Base-by-base conservation (phyloP, 208 protist genomes). In the Wallacemonas sp. region DNA sequence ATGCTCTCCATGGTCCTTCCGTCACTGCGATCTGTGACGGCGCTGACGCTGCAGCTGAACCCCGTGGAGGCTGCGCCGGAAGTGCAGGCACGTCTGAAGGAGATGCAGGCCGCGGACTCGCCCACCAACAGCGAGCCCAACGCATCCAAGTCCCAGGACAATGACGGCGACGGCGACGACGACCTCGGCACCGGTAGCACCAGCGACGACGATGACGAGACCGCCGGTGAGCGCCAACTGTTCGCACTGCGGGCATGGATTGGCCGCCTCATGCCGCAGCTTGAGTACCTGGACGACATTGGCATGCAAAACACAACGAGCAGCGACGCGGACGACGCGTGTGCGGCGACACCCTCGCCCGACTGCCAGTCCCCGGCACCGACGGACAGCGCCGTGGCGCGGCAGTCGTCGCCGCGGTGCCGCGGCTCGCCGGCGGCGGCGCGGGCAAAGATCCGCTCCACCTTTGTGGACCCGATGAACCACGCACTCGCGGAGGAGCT, bases 1-100 rank as follows among this genome's bases (percentile, higher is more conserved):
- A 48, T 61, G 29, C 65, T 89, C 26, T 41, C 65, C 28, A 48
- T 70, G 11, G 80, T 80, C 14, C 54, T 93, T 25, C 42, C 70
- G 12, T 48, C 82, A 1, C 67, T 93, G 42, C 61, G 33, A 11
- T 63, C 69, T n/a, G 67, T 96, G 14, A 82, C 68, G 38, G 61
- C 83, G 45, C 71, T 96, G 26, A 84, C 77, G 4, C 45, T 96
- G 20, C 68, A 84, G 36, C 84, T 87, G 29, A 96, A 96, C 72
- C 85, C 87, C 26, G 63, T 91, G 20, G 62, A 46, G 45, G 31
- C 14, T 23, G 39, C 12, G 2, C n/a, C 45, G n/a, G 52, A 38
- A 14, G 61, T 62, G 69, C 46, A 79, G 38, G 42, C 5, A 12
- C 11, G 5, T 4, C 48, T 68, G 25, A 14, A 11, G 7, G 32